A percentile compares a stretch with the other conserved stretches of the same genome.
Evolutionary conservation across 805 yeast genomes (phyloP).

Genomic region (Barnettozyma vustinii): DNA sequence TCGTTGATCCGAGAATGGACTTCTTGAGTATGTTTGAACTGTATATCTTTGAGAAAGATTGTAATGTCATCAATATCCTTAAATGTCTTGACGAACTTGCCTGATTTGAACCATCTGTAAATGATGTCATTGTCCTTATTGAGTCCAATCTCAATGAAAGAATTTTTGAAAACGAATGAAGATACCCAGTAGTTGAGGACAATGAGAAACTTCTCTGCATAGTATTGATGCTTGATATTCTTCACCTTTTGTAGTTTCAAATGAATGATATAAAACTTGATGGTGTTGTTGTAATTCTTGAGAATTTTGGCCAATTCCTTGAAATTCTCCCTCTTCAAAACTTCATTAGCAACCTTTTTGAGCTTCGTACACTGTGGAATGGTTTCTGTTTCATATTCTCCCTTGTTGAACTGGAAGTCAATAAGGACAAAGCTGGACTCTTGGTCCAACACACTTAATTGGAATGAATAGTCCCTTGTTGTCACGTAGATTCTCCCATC

Average conservation of each 20-base stretch:
- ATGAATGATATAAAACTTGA: constrained; percentile 56
- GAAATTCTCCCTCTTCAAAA: constrained; percentile 41
- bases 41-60: constrained; percentile 31
- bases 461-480: constrained; percentile 62
- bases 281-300: constrained; percentile 55
- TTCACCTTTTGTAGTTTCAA: constrained; percentile 49
- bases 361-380: constrained; percentile 28
- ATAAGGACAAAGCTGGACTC: constrained; percentile 71
- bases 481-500: constrained; percentile 71
- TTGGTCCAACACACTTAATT: constrained; percentile 70
- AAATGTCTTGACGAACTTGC: constrained; percentile 32
- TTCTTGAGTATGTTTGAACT: constrained; percentile 35
- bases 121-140: constrained; percentile 41
- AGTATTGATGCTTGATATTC: constrained; percentile 52
- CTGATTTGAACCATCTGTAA: constrained; percentile 61
- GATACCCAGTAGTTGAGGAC: constrained; percentile 62
- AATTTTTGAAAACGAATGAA: constrained; percentile 40
- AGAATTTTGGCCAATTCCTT: constrained; percentile 50
- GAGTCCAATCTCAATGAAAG: constrained; percentile 60
- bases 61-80: constrained; percentile 34
- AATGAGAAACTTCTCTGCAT: constrained; percentile 48
- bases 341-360: constrained; percentile 51
- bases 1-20: constrained; percentile 30
- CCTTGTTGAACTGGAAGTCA: constrained; percentile 54
- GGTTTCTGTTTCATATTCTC: constrained; percentile 3